These are phyloP conservation scores for Aspergillus clavatus DNA, from an alignment of 2,329 filamentous ascomycete genomes.

Conservation along the genomic window DNA sequence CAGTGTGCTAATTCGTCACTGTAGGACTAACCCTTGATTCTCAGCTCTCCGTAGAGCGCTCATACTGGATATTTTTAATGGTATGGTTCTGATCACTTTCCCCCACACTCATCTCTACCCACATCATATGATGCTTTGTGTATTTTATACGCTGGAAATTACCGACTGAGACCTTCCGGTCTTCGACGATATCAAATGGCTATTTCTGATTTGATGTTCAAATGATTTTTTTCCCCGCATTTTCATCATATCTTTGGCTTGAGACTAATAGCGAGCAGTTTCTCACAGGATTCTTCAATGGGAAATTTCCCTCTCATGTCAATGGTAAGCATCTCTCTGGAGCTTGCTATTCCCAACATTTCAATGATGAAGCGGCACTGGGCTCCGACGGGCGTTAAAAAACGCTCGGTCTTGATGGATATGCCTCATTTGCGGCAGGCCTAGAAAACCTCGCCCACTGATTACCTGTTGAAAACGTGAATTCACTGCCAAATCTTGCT, in stretches of 20 bases:
- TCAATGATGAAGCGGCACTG: conserved; percentile 68
- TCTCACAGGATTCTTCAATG: not conserved
- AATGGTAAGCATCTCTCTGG: conserved; percentile 22
- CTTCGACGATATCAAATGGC: conserved; percentile 79
- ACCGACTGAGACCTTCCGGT: conserved; percentile 73
- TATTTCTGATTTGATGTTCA: conserved; percentile 63
- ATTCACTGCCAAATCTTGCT: conserved; percentile 16
- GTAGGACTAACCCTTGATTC: conserved; percentile 17
- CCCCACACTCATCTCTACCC: conserved; percentile 2
- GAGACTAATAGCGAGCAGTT: conserved; percentile 19
- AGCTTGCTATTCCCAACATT: conserved; percentile 7
- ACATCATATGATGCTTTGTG: conserved; percentile 54
- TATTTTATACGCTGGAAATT: conserved; percentile 82
- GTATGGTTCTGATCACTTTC: conserved; percentile 28
- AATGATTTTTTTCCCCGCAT: conserved; percentile 10
- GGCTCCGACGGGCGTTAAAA: conserved; percentile 72
- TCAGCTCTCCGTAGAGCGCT: conserved; percentile 1
- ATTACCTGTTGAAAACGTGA: conserved; percentile 39
- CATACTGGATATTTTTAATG: conserved; percentile 10
- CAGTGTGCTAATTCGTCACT: conserved; percentile 6
- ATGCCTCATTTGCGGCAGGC: conserved; percentile 90
- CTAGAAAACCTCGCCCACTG: conserved; percentile 99
- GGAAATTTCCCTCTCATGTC: not conserved
- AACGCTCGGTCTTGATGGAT: conserved; percentile 67
- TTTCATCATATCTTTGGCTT: conserved; percentile 8